Conservation (phyloP, 192 early-diverging fungal species). For the Coemansia reversa region DNA sequence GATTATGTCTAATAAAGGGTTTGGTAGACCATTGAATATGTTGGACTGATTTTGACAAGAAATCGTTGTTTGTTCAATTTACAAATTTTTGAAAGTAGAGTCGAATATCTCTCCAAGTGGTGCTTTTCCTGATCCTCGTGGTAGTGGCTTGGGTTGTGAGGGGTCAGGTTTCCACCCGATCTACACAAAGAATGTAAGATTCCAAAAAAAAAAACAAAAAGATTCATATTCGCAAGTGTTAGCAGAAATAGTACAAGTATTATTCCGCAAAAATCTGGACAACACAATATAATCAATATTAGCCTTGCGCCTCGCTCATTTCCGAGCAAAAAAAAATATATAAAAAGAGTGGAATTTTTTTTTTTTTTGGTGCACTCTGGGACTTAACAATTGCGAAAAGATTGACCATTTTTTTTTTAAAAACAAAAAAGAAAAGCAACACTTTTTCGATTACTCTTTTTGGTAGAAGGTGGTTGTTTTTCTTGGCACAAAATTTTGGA, state of each 20-base stretch:
- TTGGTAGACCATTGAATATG: too few relatives aligned
- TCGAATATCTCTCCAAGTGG: constrained; percentile 71
- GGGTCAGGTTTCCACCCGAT: constrained; percentile 93
- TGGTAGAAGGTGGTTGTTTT: too few relatives aligned
- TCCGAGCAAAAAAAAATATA: too few relatives aligned
- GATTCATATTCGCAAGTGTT: not conserved
- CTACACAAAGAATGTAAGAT: constrained; percentile 45
- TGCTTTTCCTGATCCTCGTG: constrained; percentile 75
- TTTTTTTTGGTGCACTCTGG: too few relatives aligned
- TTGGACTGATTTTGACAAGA: too few relatives aligned
- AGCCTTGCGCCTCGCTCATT: too few relatives aligned
- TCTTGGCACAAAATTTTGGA: constrained; percentile 27
- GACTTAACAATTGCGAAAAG: too few relatives aligned
- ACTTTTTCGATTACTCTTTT: too few relatives aligned
- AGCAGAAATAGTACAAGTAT: not conserved
- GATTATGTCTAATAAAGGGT: too few relatives aligned
- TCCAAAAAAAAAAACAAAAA: not conserved
- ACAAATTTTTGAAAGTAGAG: constrained; percentile 32
- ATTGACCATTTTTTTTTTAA: not conserved
- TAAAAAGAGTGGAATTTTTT: too few relatives aligned
- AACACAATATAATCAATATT: too few relatives aligned
- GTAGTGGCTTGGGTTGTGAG: constrained; percentile 76
- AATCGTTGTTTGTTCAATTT: not conserved
- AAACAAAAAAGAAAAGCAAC: constrained; percentile 1
- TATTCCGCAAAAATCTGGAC: too few relatives aligned